These are phyloP conservation scores for Fusarium sp. DNA, from an alignment of 2,329 filamentous ascomycete genomes.

Conservation along the genomic window DNA sequence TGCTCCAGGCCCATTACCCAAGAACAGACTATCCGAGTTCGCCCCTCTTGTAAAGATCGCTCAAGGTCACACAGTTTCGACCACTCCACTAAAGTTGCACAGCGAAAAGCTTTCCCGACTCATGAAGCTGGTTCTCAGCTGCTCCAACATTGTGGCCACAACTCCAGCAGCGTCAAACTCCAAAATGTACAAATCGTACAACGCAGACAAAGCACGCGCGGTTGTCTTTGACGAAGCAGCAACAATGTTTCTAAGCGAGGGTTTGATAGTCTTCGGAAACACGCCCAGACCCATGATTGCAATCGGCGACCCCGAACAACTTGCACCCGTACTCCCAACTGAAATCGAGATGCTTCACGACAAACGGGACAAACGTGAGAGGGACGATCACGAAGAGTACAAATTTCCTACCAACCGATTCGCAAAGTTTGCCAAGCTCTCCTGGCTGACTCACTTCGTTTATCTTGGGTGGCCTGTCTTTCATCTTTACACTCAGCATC, in stretches of 20 bases:
- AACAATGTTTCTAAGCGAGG: constrained; percentile 1
- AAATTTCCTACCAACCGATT: not conserved
- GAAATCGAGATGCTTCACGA: not conserved
- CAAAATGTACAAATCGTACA: not conserved
- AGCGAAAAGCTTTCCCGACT: not conserved
- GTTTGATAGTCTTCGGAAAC: not conserved
- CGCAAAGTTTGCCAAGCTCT: not conserved
- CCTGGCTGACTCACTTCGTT: constrained; percentile 5
- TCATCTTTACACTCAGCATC: constrained; percentile 1
- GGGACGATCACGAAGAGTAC: not conserved
- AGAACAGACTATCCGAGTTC: too few relatives aligned
- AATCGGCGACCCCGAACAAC: not conserved
- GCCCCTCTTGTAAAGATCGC: not conserved
- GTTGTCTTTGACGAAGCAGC: constrained; percentile 17
- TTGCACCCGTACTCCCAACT: not conserved
- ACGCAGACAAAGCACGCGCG: not conserved
- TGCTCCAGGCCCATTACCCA: too few relatives aligned
- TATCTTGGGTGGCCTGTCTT: not conserved
- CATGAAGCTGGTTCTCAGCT: not conserved
- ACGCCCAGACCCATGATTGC: constrained; percentile 9
- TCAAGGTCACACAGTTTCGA: not conserved
- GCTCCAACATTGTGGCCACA: not conserved
- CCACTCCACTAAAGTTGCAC: fast-evolving
- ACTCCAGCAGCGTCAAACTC: not conserved
- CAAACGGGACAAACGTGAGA: not conserved